Percentiles rank a stretch among this genome's conserved stretches.
Conservation (phyloP, 139 green algal genomes). For the Nannochloris sp. region DNA sequence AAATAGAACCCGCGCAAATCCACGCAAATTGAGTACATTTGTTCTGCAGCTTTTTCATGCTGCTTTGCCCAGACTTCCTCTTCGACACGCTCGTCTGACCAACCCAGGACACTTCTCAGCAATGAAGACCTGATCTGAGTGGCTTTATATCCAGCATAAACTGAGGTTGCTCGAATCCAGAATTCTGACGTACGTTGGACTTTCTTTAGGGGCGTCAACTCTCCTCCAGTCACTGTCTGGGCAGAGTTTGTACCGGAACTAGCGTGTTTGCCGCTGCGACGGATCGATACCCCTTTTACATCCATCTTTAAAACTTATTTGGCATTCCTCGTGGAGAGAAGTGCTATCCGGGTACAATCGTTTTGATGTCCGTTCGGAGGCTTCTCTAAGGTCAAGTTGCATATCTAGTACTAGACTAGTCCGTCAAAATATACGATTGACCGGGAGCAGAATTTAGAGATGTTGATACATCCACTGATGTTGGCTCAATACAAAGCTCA, state of each 20-base stretch:
- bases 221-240: background rate
- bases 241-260: background rate
- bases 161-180: conserved; percentile 50
- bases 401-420: too few relatives aligned
- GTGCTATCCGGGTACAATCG: too few relatives aligned
- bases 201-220: conserved; percentile 3
- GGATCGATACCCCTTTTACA: background rate
- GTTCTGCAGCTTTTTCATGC: conserved; percentile 52
- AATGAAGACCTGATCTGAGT: conserved; percentile 38
- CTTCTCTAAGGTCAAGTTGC: too few relatives aligned
- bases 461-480: background rate
- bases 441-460: too few relatives aligned
- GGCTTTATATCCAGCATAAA: conserved; percentile 76
- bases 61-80: conserved; percentile 60
- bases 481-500: background rate
- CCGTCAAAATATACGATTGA: too few relatives aligned
- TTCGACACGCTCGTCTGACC: conserved; percentile 28
- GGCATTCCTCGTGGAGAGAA: too few relatives aligned
- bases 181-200: conserved; percentile 54
- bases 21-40: conserved; percentile 78
- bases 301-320: too few relatives aligned
- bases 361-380: too few relatives aligned
- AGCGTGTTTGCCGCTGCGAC: background rate
- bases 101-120: conserved; percentile 23
- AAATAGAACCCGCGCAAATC: conserved; percentile 79